phyloP scores from a whole-genome alignment of 1,139 yeast species.

The Diutina mesorugosa region DNA sequence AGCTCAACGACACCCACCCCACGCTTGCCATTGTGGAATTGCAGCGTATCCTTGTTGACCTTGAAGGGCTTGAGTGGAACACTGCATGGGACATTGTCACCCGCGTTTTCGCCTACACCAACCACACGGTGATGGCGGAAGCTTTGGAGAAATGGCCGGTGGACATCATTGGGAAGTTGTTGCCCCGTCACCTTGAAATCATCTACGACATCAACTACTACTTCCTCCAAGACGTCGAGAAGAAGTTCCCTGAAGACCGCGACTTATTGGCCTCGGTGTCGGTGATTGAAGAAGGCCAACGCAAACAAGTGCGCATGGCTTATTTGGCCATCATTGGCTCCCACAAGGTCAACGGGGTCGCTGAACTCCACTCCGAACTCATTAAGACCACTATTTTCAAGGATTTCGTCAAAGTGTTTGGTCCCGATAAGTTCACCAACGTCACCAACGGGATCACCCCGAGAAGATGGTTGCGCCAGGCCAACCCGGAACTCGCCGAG shows the following conservation, averaged over 20 bases:
- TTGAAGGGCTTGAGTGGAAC: slow-evolving; percentile 72
- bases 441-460: slow-evolving; percentile 96
- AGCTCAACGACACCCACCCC: slow-evolving; percentile 92
- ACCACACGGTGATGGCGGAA: slow-evolving; percentile 90
- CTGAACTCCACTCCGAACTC: slow-evolving; percentile 86
- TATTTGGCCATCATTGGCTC: slow-evolving; percentile 84
- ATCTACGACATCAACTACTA: slow-evolving; percentile 75
- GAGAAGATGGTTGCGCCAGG: slow-evolving; percentile 92
- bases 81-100: slow-evolving; percentile 80
- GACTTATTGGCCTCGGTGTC: slow-evolving; percentile 64
- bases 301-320: slow-evolving; percentile 88
- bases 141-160: slow-evolving; percentile 96
- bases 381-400: slow-evolving; percentile 82
- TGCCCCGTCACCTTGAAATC: slow-evolving; percentile 88
- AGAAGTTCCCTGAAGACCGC: slow-evolving; percentile 58
- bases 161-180: slow-evolving; percentile 57
- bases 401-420: slow-evolving; percentile 77
- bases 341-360: slow-evolving; percentile 91
- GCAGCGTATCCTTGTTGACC: slow-evolving; percentile 74
- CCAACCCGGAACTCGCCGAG: slow-evolving; percentile 68
- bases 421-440: slow-evolving; percentile 72
- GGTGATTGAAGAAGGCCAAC: slow-evolving; percentile 67
- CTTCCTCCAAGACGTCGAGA: slow-evolving; percentile 68
- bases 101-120: slow-evolving; percentile 78
- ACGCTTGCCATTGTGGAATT: slow-evolving; percentile 84